phyloP scores from a whole-genome alignment of 306 rosid genomes.

The Citrullus colocynthis region DNA sequence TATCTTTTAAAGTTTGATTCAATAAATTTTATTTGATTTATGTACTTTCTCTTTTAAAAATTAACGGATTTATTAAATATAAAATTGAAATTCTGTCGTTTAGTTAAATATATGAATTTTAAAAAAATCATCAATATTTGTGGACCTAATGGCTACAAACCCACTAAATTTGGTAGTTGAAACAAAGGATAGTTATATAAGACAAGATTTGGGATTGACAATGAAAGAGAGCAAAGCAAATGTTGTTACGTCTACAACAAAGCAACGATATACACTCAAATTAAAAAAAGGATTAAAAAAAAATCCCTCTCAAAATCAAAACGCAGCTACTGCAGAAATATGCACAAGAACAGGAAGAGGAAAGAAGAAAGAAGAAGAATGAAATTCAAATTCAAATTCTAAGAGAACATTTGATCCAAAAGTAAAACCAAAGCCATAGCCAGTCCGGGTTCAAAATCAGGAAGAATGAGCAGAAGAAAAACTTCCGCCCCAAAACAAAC shows the following conservation, averaged over 20 bases:
- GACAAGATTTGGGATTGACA: background rate
- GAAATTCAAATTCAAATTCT: background rate
- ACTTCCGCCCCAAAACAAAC: conserved; percentile 63
- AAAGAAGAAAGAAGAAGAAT: background rate
- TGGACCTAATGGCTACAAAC: too few species aligned
- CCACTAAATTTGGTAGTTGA: too few species aligned
- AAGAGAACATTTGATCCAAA: conserved; percentile 66
- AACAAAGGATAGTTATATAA: background rate
- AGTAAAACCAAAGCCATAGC: conserved; percentile 72
- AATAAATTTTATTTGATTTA: too few species aligned
- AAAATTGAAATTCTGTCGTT: too few species aligned
- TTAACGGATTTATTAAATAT: too few species aligned
- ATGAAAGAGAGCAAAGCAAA: background rate
- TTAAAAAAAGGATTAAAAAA: background rate
- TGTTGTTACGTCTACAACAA: background rate
- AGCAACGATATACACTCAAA: background rate
- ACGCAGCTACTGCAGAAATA: background rate
- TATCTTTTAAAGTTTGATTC: too few species aligned
- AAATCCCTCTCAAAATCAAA: background rate
- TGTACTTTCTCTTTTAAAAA: too few species aligned
- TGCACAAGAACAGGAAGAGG: background rate
- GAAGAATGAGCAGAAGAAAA: conserved; percentile 54
- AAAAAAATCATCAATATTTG: too few species aligned
- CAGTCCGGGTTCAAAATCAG: conserved; percentile 47
- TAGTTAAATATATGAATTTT: too few species aligned